phyloP scores from a whole-genome alignment of 257 asterid species.

The Lantana camara region DNA sequence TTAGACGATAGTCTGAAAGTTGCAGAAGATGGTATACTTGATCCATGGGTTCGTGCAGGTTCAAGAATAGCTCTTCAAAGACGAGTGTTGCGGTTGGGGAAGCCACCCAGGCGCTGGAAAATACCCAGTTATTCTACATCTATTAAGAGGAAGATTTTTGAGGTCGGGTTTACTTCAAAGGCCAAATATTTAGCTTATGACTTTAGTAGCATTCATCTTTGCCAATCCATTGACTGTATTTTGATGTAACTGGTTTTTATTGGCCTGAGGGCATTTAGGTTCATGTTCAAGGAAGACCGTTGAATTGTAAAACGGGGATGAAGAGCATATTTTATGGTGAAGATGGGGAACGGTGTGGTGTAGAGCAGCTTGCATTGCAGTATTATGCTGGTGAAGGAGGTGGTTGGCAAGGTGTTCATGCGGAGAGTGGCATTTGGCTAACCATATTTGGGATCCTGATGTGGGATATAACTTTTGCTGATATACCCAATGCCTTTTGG shows the following conservation, averaged over 20 bases:
- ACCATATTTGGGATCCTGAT: constrained; percentile 87
- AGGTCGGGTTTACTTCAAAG: constrained; percentile 47
- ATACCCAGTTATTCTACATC: constrained; percentile 63
- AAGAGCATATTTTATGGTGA: constrained; percentile 84
- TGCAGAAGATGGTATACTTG: constrained; percentile 79
- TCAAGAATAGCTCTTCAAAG: constrained; percentile 82
- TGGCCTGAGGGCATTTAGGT: constrained; percentile 45
- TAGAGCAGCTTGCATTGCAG: constrained; percentile 89
- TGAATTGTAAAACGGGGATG: constrained; percentile 69
- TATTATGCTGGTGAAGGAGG: constrained; percentile 95
- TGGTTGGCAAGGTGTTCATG: constrained; percentile 86
- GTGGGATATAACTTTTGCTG: constrained; percentile 86
- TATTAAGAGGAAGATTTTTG: constrained; percentile 70
- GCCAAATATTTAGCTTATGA: constrained; percentile 4
- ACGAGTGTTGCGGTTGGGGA: constrained; percentile 83
- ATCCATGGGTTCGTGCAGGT: constrained; percentile 96
- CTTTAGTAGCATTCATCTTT: constrained; percentile 1
- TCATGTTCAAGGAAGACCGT: constrained; percentile 79
- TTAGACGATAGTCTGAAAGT: constrained; percentile 79
- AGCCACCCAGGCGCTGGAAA: constrained; percentile 98
- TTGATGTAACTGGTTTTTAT: constrained; percentile 3
- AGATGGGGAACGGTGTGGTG: constrained; percentile 86
- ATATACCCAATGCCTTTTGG: constrained; percentile 83
- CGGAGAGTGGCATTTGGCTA: constrained; percentile 97
- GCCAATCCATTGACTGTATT: not conserved